These are phyloP conservation scores for Aspergillus sparsus DNA, from an alignment of 495 filamentous ascomycete species.

Conservation along the genomic window DNA sequence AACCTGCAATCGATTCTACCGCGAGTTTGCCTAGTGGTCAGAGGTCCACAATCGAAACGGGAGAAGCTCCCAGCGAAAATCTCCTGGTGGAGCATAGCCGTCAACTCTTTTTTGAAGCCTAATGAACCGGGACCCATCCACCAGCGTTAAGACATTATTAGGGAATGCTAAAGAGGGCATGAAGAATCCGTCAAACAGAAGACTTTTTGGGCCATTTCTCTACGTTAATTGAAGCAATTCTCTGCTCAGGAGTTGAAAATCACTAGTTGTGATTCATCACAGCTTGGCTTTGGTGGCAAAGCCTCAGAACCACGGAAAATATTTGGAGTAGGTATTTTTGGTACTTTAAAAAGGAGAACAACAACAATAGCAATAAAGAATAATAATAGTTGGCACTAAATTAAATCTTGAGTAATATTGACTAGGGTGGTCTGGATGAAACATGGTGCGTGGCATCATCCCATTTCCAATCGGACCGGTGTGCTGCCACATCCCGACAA, in stretches of 20 bases:
- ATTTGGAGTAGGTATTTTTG: constrained; percentile 3
- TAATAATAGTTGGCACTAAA: background rate
- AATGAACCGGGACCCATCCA: constrained; percentile 9
- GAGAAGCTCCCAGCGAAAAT: constrained; percentile 45
- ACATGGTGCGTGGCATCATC: constrained; percentile 29
- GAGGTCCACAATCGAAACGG: constrained; percentile 53
- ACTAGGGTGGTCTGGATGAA: constrained; percentile 13
- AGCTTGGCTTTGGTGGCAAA: constrained; percentile 1
- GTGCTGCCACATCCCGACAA: constrained; percentile 21
- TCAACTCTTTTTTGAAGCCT: constrained; percentile 18
- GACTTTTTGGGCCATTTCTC: background rate
- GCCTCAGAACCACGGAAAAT: constrained; percentile 6
- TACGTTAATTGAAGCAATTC: background rate
- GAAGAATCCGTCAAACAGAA: too few relatives aligned
- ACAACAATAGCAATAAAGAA: background rate
- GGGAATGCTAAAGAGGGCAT: too few relatives aligned
- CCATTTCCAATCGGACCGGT: constrained; percentile 13
- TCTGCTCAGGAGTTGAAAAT: background rate
- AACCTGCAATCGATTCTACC: constrained; percentile 32
- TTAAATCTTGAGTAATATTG: background rate
- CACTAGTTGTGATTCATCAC: constrained; percentile 4
- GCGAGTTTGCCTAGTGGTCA: constrained; percentile 37
- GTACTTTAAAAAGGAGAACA: background rate
- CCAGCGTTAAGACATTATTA: background rate
- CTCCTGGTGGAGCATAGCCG: constrained; percentile 31